Base-by-base conservation (phyloP, 148 eudicot genomes). In the Rhododendron ovatum region DNA sequence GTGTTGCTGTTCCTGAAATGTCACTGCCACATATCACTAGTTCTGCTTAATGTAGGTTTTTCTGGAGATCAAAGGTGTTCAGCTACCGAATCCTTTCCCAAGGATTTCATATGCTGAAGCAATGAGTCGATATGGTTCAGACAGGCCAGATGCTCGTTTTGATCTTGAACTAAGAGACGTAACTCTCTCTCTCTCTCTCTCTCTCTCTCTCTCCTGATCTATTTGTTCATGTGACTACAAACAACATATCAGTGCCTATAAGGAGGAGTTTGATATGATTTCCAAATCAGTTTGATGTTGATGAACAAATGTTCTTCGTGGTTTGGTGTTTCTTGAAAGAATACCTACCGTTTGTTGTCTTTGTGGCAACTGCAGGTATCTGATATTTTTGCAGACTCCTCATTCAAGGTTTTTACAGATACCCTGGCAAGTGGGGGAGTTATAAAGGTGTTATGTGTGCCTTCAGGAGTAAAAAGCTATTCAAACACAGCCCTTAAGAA, bases 31-130 rank as follows among this genome's bases (percentile, higher is more conserved):
- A 30, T 30, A 17, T 51, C 45, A n/a, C 67, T 73, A 43, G 74
- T 48, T 63, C 75, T 78, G 73, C 53, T 88, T 83, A 73, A 87
- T 92, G 85, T 92, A 97, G 99, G 99, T 97, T 65, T 97, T 97
- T 90, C 90, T 91, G 88, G 98, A 97, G 92, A 92, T 97, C 51
- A 94, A 93, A 90, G 99, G 96, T 86, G 86, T 97, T 85, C 91
- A 95, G 88, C 90, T 97, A 78, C 98, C 99, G 30, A 88, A 93
- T 69, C 99, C 99, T 85, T 97, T 97, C 86, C 99, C 95, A 20
- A 94, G 98, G 93, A 94, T 97, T 78, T 95, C 98, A 41, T 97
- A 95, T 91, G 95, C 94, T 53, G 98, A 97, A 92, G 98, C 96
- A 71, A 95, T 95, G 98, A 89, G 87, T 86, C 92, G 95, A 87